Conservation (phyloP, 1,284 basidiomycete species). For the Marasmius fiardii region DNA sequence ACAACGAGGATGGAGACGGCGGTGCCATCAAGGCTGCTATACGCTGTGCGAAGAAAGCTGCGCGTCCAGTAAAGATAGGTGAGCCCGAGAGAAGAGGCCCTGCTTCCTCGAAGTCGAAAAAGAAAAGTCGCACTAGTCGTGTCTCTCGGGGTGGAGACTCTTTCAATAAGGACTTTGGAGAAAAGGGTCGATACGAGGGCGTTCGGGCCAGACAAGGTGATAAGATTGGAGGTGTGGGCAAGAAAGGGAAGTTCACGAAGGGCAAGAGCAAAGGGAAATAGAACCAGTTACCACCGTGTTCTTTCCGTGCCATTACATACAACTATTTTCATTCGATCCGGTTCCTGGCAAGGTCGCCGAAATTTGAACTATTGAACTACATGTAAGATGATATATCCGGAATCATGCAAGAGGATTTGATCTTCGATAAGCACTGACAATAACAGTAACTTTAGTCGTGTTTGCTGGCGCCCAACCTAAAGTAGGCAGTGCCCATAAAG, state of each 20-base stretch:
- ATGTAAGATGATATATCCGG: background rate
- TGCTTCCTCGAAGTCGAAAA: constrained; percentile 17
- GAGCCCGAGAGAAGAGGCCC: constrained; percentile 19
- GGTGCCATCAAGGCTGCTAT: constrained; percentile 70
- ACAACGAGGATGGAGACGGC: constrained; percentile 56
- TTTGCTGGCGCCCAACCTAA: constrained; percentile 46
- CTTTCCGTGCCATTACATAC: too few relatives aligned
- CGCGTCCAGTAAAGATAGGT: constrained; percentile 49
- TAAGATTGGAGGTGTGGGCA: constrained; percentile 44
- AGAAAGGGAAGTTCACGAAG: constrained; percentile 30
- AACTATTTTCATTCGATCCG: background rate
- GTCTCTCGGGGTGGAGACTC: constrained; percentile 20
- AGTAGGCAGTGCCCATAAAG: constrained; percentile 62
- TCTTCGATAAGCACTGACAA: background rate
- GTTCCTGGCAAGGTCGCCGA: background rate
- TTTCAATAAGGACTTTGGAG: constrained; percentile 43
- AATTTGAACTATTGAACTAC: background rate
- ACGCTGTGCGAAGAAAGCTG: constrained; percentile 80
- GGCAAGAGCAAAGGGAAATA: background rate
- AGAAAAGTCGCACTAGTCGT: constrained; percentile 19
- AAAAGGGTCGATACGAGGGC: constrained; percentile 35
- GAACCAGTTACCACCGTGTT: background rate
- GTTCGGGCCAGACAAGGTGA: constrained; percentile 48
- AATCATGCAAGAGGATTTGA: background rate
- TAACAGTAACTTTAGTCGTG: background rate